Evolutionary conservation across 177 flowering plant genomes (phyloP).

Genomic region (Tripterygium wilfordii): DNA sequence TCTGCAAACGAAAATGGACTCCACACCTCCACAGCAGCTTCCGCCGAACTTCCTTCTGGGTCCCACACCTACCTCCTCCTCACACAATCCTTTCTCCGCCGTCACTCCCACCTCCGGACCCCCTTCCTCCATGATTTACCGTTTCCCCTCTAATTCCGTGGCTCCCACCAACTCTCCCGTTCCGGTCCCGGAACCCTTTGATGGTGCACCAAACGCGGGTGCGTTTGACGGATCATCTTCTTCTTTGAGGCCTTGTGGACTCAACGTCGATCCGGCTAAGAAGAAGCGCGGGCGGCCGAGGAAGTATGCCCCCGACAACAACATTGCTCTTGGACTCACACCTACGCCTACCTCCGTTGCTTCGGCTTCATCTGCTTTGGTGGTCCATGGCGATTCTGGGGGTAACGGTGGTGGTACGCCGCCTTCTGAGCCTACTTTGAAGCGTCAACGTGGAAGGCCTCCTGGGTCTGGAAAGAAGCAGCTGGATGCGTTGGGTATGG

Average conservation of each 20-base stretch:
- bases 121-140: too few relatives aligned
- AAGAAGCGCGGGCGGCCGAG: conserved; percentile 77
- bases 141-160: neutral
- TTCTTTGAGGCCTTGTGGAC: conserved; percentile 9
- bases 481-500: conserved; percentile 54
- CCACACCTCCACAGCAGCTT: too few relatives aligned
- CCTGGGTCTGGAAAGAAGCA: conserved; percentile 68
- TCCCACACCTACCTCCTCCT: too few relatives aligned
- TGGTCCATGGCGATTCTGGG: conserved; percentile 12
- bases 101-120: too few relatives aligned
- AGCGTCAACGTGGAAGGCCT: conserved; percentile 55
- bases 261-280: conserved; percentile 35
- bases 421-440: conserved; percentile 22
- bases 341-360: conserved; percentile 26
- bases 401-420: conserved; percentile 4
- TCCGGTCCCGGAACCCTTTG: neutral
- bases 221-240: conserved; percentile 14
- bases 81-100: too few relatives aligned
- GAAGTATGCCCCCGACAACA: conserved; percentile 58
- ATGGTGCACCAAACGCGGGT: neutral
- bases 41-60: too few relatives aligned
- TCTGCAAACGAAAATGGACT: too few relatives aligned
- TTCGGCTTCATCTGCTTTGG: conserved; percentile 1
- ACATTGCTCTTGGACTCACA: conserved; percentile 44
- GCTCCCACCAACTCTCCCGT: neutral